A percentile compares a stretch with the other conserved stretches of the same genome.
phyloP scores from a whole-genome alignment of 2,329 filamentous ascomycete genomes.

The Fusarium veterinarium region DNA sequence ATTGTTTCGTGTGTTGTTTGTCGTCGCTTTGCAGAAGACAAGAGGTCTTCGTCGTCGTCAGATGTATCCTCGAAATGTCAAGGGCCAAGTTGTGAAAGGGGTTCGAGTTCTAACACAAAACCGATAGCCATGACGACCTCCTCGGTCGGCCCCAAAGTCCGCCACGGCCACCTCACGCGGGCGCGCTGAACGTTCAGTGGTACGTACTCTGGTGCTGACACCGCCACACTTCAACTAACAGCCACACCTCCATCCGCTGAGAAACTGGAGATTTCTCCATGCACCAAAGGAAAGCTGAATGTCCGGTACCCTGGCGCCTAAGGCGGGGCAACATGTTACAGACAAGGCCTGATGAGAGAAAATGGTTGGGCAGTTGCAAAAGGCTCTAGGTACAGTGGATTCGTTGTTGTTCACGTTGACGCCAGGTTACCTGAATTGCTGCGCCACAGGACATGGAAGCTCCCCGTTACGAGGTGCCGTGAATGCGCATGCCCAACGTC shows the following conservation, averaged over 20 bases:
- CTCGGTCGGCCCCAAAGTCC: constrained; percentile 17
- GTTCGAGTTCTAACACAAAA: constrained; percentile 24
- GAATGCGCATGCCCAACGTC: constrained; percentile 9
- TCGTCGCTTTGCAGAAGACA: background rate
- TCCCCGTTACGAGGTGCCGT: constrained; percentile 5
- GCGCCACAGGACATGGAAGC: constrained; percentile 28
- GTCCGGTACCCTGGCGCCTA: constrained; percentile 5
- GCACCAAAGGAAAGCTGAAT: constrained; percentile 1
- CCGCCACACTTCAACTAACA: constrained; percentile 26
- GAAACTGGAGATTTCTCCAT: constrained; percentile 12
- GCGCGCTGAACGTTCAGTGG: background rate
- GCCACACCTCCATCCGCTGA: background rate
- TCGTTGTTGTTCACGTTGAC: constrained; percentile 4
- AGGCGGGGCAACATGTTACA: constrained; percentile 22
- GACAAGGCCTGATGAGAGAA: background rate
- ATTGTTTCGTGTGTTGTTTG: background rate
- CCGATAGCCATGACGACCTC: constrained; percentile 30
- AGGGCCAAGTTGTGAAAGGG: constrained; percentile 31
- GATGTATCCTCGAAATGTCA: background rate
- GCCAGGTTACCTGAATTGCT: constrained; percentile 1
- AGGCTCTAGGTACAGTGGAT: background rate
- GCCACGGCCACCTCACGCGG: constrained; percentile 17
- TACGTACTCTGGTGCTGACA: constrained; percentile 23
- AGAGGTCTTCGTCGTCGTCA: background rate
- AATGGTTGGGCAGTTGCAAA: constrained; percentile 28